Evolutionary conservation across 441 rosid species (phyloP).

Genomic region (Omphalea diandra): DNA sequence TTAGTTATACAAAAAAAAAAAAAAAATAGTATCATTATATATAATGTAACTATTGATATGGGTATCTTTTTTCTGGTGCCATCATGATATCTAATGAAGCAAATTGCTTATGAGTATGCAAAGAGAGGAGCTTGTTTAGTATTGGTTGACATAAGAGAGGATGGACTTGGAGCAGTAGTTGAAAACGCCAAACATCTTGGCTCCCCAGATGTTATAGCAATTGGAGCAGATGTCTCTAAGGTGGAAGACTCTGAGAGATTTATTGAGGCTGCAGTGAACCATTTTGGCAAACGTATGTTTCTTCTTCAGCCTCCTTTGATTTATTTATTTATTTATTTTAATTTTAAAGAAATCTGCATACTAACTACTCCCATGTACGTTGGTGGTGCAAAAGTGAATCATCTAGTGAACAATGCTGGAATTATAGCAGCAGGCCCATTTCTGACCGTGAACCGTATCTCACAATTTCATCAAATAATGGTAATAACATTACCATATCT

Average conservation of each 20-base stretch:
- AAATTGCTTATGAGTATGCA: conserved; percentile 60
- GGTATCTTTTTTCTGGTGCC: neutral
- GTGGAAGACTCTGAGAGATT: conserved; percentile 46
- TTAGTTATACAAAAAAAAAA: no score
- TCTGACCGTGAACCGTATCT: no score
- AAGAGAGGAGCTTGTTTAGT: conserved; percentile 57
- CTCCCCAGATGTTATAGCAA: conserved; percentile 39
- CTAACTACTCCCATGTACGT: no score
- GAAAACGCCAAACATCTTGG: conserved; percentile 36
- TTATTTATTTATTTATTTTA: no score
- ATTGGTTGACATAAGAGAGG: conserved; percentile 46
- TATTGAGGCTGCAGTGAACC: conserved; percentile 34
- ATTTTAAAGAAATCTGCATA: no score
- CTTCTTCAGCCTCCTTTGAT: neutral
- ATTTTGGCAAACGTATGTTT: conserved; percentile 42
- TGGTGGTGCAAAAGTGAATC: conserved; percentile 36
- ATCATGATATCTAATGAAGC: no score
- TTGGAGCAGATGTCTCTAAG: conserved; percentile 47
- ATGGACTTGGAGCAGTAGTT: conserved; percentile 42
- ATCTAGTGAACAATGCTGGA: conserved; percentile 47
- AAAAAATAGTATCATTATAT: no score
- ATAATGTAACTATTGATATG: no score
- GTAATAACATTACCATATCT: no score
- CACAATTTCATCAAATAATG: neutral
- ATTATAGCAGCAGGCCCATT: conserved; percentile 5